phyloP scores from a whole-genome alignment of 306 rosid species.

The Albizia julibrissin region DNA sequence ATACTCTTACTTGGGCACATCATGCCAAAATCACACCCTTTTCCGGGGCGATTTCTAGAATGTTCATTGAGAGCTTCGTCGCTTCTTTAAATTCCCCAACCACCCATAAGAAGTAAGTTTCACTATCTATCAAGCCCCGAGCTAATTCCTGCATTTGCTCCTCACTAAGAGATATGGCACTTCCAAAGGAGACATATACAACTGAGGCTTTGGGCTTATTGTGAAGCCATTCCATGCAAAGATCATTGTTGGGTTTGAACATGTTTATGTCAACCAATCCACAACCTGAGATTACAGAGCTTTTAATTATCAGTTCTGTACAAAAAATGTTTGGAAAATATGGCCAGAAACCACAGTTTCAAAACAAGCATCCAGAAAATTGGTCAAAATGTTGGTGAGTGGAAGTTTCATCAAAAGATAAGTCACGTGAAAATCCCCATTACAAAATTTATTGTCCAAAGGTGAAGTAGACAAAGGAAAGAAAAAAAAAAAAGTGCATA shows the following conservation, averaged over 20 bases:
- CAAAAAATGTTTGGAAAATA: neutral
- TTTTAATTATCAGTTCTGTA: neutral
- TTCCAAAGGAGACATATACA: neutral
- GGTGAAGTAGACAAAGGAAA: neutral
- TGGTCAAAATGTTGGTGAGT: neutral
- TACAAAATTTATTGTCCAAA: neutral
- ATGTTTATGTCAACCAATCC: neutral
- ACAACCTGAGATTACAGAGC: neutral
- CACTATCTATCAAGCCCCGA: neutral
- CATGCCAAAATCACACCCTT: neutral
- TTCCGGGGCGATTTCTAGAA: neutral
- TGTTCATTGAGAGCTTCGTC: neutral
- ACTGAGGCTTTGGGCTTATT: neutral
- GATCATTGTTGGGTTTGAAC: neutral
- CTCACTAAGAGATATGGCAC: neutral
- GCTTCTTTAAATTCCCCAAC: neutral
- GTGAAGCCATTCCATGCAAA: neutral
- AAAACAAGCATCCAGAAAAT: neutral
- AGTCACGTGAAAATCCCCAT: neutral
- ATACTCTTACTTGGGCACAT: neutral
- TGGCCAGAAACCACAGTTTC: no score
- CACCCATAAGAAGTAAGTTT: neutral
- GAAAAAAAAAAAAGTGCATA: neutral
- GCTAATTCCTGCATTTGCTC: constrained; percentile 4
- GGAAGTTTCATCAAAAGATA: neutral